Evolutionary conservation across 1,284 basidiomycete genomes (phyloP).

Genomic region (Marasmius tenuissimus): DNA sequence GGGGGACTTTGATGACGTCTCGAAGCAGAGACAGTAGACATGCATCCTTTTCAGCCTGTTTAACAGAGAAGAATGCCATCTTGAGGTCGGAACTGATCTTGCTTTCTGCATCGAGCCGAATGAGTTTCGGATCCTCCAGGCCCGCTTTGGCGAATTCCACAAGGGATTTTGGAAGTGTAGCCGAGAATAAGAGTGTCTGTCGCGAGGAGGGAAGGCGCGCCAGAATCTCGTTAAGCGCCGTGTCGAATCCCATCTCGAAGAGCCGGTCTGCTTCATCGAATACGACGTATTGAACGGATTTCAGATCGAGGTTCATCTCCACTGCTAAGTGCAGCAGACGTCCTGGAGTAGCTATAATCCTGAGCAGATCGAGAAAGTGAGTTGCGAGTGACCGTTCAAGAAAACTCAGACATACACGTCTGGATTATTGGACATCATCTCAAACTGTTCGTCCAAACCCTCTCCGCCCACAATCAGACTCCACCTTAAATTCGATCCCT

Average conservation of each 20-base stretch:
- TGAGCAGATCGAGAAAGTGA: constrained; percentile 29
- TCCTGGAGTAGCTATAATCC: constrained; percentile 96
- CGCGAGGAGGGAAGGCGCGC: constrained; percentile 83
- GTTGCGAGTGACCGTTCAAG: constrained; percentile 2
- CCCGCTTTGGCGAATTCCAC: constrained; percentile 99
- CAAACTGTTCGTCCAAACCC: constrained; percentile 94
- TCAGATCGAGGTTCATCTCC: constrained; percentile 95
- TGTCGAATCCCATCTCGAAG: constrained; percentile 98
- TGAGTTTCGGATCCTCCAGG: constrained; percentile 89
- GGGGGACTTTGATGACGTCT: constrained; percentile 85
- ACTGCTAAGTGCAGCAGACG: constrained; percentile 94
- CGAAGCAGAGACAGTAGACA: constrained; percentile 84
- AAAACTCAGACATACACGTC: constrained; percentile 72
- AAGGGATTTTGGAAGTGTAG: constrained; percentile 92
- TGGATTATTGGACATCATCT: constrained; percentile 92
- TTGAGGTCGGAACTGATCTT: constrained; percentile 94
- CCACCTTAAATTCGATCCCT: constrained; percentile 82
- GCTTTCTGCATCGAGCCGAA: constrained; percentile 93
- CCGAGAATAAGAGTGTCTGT: constrained; percentile 94
- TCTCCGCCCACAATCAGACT: constrained; percentile 96
- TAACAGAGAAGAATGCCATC: constrained; percentile 94
- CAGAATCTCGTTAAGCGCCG: constrained; percentile 89
- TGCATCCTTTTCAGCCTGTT: constrained; percentile 94
- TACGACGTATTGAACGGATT: constrained; percentile 87
- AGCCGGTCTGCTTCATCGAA: constrained; percentile 98